These are phyloP conservation scores for Botrytis hyacinthi DNA, from an alignment of 2,329 filamentous ascomycete species.

Conservation along the genomic window DNA sequence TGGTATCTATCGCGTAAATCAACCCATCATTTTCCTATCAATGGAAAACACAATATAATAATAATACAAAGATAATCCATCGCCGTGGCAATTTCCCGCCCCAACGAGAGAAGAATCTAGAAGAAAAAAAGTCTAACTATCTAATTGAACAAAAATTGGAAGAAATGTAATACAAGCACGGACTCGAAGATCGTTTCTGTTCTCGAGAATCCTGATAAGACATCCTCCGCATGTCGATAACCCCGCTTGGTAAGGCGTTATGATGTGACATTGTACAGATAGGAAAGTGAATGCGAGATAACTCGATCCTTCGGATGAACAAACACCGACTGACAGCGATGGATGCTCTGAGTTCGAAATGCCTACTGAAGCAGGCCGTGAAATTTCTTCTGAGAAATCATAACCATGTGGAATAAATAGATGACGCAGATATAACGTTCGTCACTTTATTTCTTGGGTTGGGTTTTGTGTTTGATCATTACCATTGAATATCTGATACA, in stretches of 20 bases:
- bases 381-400: neutral
- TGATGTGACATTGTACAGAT: neutral
- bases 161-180: neutral
- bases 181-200: neutral
- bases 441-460: conserved; percentile 27
- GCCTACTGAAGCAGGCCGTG: neutral
- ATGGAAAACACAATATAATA: neutral
- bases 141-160: neutral
- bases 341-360: neutral
- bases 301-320: conserved; percentile 1
- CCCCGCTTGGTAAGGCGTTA: neutral
- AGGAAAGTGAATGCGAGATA: neutral
- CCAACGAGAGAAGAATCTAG: neutral
- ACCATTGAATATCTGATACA: conserved; percentile 46
- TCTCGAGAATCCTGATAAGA: neutral
- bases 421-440: neutral
- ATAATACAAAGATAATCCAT: neutral
- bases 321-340: neutral
- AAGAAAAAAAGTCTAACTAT: neutral
- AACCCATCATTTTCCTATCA: neutral
- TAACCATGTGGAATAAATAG: neutral
- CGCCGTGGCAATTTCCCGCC: neutral
- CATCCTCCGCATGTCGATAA: neutral
- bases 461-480: conserved; percentile 46
- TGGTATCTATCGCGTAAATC: neutral